Evolutionary conservation across 164 flowering plant species (phyloP).

Genomic region (Akebia trifoliata): DNA sequence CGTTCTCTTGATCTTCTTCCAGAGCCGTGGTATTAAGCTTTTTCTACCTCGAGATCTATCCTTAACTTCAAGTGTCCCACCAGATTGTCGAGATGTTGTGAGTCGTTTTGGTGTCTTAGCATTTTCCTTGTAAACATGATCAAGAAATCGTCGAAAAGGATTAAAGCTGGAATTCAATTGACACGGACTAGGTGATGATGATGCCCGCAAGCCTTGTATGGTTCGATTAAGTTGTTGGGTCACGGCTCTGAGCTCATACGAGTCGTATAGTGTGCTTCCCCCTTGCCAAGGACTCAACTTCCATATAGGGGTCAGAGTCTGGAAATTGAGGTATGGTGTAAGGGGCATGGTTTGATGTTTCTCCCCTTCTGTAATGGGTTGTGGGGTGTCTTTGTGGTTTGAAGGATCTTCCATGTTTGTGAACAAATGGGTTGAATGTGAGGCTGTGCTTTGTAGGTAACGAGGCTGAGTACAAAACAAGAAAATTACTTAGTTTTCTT

Average conservation of each 20-base stretch:
- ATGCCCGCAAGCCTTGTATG: constrained; percentile 18
- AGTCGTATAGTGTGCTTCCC: constrained; percentile 46
- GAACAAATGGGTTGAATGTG: no score
- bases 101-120: constrained; percentile 20
- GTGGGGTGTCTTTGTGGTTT: constrained; percentile 1
- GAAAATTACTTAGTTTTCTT: no score
- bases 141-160: constrained; percentile 4
- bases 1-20: constrained; percentile 37
- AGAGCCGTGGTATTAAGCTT: constrained; percentile 27
- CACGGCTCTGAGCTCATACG: constrained; percentile 42
- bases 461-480: no score
- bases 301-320: constrained; percentile 23
- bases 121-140: constrained; percentile 19
- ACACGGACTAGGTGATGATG: constrained; percentile 12
- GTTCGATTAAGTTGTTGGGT: constrained; percentile 44
- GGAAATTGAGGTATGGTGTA: constrained; percentile 7
- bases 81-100: background rate
- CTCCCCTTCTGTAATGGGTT: background rate
- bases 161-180: constrained; percentile 25
- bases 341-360: constrained; percentile 9
- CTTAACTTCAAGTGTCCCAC: background rate
- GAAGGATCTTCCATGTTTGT: constrained; percentile 4
- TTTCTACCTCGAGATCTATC: constrained; percentile 3
- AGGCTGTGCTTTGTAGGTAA: no score
- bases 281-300: constrained; percentile 31